Conservation (phyloP, 2,329 filamentous ascomycete genomes). For the Fusarium chuoi region DNA sequence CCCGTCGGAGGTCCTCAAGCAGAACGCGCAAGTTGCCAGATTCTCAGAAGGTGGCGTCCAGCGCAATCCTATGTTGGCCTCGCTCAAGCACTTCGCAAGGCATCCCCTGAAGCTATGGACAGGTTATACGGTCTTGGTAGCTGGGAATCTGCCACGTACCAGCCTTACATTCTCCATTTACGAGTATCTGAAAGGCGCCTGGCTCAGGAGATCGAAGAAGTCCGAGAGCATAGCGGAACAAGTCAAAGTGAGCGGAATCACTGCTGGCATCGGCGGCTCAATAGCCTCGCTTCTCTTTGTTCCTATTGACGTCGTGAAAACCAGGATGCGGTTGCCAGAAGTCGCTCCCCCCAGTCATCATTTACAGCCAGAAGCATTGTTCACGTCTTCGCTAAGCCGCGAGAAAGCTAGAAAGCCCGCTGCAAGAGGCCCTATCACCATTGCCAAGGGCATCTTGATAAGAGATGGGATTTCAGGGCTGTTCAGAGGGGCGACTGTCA, state of each 20-base stretch:
- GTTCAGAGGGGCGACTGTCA: constrained; percentile 22
- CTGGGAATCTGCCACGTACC: constrained; percentile 26
- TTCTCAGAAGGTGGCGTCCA: constrained; percentile 2
- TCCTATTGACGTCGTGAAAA: constrained; percentile 22
- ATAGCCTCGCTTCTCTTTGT: constrained; percentile 22
- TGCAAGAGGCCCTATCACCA: constrained; percentile 1
- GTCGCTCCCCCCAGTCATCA: neutral
- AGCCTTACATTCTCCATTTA: constrained; percentile 28
- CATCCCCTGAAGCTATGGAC: constrained; percentile 27
- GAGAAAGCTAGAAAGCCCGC: constrained; percentile 5
- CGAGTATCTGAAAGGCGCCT: constrained; percentile 18
- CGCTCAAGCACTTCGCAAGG: constrained; percentile 14
- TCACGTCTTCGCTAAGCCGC: neutral
- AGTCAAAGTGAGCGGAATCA: constrained; percentile 18
- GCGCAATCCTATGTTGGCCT: constrained; percentile 1
- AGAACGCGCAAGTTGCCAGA: constrained; percentile 22
- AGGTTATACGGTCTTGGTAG: constrained; percentile 21
- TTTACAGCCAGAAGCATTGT: constrained; percentile 7
- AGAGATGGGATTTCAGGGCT: constrained; percentile 18
- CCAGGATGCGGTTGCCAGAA: constrained; percentile 23
- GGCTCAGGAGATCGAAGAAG: neutral
- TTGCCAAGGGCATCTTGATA: constrained; percentile 16
- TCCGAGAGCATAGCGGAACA: neutral
- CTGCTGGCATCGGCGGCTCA: constrained; percentile 23
- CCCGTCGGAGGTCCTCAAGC: constrained; percentile 28